A percentile compares a stretch with the other conserved stretches of the same genome.
phyloP scores from a whole-genome alignment of 371 early-diverging fungal species.

The Amoeboaphelidium protococcarum region DNA sequence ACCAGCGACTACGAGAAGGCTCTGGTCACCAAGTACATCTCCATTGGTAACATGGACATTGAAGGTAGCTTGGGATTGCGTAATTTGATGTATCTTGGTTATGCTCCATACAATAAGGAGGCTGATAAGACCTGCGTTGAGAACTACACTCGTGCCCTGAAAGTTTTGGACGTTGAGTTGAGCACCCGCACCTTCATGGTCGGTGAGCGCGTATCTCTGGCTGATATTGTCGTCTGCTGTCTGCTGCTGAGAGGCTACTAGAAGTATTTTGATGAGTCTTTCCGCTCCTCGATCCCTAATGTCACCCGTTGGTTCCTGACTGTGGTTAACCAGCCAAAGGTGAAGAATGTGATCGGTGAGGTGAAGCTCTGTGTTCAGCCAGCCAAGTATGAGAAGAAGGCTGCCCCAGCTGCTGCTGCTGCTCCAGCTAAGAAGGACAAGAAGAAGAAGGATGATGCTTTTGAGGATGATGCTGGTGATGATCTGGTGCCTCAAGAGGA shows the following conservation, averaged over 20 bases:
- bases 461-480: constrained; percentile 21
- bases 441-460: constrained; percentile 23
- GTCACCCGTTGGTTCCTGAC: constrained; percentile 48
- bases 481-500: constrained; percentile 17
- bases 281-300: constrained; percentile 13
- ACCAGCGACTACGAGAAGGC: background rate
- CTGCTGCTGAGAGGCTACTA: constrained; percentile 30
- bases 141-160: constrained; percentile 27
- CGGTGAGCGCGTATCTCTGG: constrained; percentile 64
- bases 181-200: constrained; percentile 61
- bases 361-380: constrained; percentile 26
- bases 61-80: background rate
- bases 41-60: background rate
- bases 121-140: constrained; percentile 31
- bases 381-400: constrained; percentile 14
- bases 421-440: constrained; percentile 9
- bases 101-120: constrained; percentile 28
- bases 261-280: constrained; percentile 20
- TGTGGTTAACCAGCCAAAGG: constrained; percentile 41
- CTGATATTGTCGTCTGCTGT: constrained; percentile 45
- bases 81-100: constrained; percentile 18
- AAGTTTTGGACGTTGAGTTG: constrained; percentile 39
- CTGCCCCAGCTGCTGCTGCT: constrained; percentile 14
- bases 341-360: constrained; percentile 50
- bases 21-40: background rate